These are phyloP conservation scores for Tilletia indica DNA, from an alignment of 1,284 basidiomycete genomes.

Conservation along the genomic window DNA sequence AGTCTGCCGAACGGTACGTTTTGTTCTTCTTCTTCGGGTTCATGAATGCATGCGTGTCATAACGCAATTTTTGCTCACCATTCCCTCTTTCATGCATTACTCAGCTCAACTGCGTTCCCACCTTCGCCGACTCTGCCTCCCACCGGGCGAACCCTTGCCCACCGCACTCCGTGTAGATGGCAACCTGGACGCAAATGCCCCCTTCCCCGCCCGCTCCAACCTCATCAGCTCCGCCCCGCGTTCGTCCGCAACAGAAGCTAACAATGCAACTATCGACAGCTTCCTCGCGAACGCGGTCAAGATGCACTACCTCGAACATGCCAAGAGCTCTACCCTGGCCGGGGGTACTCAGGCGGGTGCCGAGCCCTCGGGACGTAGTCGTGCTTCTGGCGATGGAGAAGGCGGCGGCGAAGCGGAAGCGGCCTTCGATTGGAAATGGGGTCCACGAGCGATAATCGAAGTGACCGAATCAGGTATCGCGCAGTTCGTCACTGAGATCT, in stretches of 20 bases:
- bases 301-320: constrained; percentile 44
- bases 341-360: neutral
- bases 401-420: constrained; percentile 45
- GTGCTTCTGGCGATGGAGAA: constrained; percentile 13
- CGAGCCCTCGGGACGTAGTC: neutral
- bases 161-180: constrained; percentile 2
- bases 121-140: constrained; percentile 23
- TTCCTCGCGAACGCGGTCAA: constrained; percentile 35
- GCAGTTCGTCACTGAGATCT: constrained; percentile 44
- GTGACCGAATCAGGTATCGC: constrained; percentile 50
- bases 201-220: neutral
- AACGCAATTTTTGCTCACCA: neutral
- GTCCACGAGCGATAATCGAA: constrained; percentile 50
- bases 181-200: neutral
- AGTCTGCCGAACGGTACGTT: constrained; percentile 48
- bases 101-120: constrained; percentile 29
- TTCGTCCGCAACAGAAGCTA: neutral
- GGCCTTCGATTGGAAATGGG: constrained; percentile 53
- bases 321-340: neutral
- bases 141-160: constrained; percentile 10
- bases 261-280: constrained; percentile 31
- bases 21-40: neutral
- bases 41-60: neutral
- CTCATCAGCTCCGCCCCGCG: constrained; percentile 1
- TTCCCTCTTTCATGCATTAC: constrained; percentile 3